These are phyloP conservation scores for Phytophthora melonis DNA, from an alignment of 352 stramenopile species.

Conservation along the genomic window DNA sequence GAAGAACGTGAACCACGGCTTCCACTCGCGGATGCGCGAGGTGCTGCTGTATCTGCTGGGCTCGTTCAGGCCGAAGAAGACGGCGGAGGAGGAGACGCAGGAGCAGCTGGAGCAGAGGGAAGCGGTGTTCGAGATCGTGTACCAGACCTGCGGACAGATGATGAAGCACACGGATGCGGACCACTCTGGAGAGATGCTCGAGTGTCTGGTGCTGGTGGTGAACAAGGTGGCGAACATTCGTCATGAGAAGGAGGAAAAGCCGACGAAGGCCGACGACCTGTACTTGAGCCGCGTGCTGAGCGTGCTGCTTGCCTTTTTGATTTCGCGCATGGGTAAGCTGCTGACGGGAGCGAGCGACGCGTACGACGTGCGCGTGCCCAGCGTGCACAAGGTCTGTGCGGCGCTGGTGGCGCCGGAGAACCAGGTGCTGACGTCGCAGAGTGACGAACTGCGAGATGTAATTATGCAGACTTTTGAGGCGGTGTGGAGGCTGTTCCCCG, in stretches of 20 bases:
- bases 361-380: conserved; percentile 43
- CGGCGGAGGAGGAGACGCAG: conserved; percentile 9
- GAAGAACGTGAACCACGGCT: conserved; percentile 86
- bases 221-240: conserved; percentile 56
- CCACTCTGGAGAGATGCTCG: conserved; percentile 72
- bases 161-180: conserved; percentile 79
- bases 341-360: conserved; percentile 47
- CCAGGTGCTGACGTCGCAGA: conserved; percentile 54
- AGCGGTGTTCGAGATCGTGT: conserved; percentile 72
- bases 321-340: conserved; percentile 65
- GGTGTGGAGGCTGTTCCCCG: conserved; percentile 75
- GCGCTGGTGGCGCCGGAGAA: conserved; percentile 48
- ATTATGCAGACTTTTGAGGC: conserved; percentile 65
- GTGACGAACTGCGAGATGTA: conserved; percentile 48
- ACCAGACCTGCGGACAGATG: conserved; percentile 74
- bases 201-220: conserved; percentile 68
- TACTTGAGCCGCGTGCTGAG: conserved; percentile 77
- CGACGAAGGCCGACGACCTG: conserved; percentile 54
- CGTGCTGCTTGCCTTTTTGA: conserved; percentile 64
- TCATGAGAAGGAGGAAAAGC: conserved; percentile 21
- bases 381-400: conserved; percentile 57
- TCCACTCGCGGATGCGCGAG: conserved; percentile 88
- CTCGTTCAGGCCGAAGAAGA: conserved; percentile 68
- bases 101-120: conserved; percentile 41
- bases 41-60: conserved; percentile 78